These are phyloP conservation scores for Hymenoscyphus repandus DNA, from an alignment of 2,329 filamentous ascomycete species.

Conservation along the genomic window DNA sequence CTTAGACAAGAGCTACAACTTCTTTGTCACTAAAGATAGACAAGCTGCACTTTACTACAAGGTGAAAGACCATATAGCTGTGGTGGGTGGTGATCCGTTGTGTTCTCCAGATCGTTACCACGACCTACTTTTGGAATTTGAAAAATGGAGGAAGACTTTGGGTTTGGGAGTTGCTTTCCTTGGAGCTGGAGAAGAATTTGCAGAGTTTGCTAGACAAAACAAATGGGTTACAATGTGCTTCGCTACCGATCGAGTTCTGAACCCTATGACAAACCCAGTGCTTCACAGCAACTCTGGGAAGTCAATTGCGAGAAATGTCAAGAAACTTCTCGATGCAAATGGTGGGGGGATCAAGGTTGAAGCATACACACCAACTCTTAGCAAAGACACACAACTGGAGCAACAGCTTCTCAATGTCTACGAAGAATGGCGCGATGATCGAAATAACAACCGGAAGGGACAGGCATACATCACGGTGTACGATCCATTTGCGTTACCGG, in stretches of 20 bases:
- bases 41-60: slow-evolving; percentile 37
- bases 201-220: slow-evolving; percentile 26
- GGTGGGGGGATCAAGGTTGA: slow-evolving; percentile 33
- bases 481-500: too few species aligned
- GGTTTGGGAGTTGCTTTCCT: slow-evolving; percentile 34
- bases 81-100: slow-evolving; percentile 37
- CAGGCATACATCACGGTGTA: not conserved
- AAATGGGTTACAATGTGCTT: slow-evolving; percentile 35
- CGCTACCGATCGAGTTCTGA: slow-evolving; percentile 35
- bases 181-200: slow-evolving; percentile 33
- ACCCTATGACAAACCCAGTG: slow-evolving; percentile 36
- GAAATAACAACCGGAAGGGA: slow-evolving; percentile 33
- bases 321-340: slow-evolving; percentile 32
- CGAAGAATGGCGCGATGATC: slow-evolving; percentile 34
- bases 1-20: slow-evolving; percentile 36
- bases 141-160: too few species aligned
- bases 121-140: slow-evolving; percentile 14
- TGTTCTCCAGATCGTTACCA: slow-evolving; percentile 27
- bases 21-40: slow-evolving; percentile 34
- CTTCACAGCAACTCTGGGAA: slow-evolving; percentile 33
- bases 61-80: slow-evolving; percentile 32
- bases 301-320: slow-evolving; percentile 34
- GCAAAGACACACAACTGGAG: slow-evolving; percentile 34
- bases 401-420: slow-evolving; percentile 29
- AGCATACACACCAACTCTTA: slow-evolving; percentile 25